These are phyloP conservation scores for Termitomyces eurrhizus DNA, from an alignment of 768 basidiomycete genomes.

Conservation along the genomic window DNA sequence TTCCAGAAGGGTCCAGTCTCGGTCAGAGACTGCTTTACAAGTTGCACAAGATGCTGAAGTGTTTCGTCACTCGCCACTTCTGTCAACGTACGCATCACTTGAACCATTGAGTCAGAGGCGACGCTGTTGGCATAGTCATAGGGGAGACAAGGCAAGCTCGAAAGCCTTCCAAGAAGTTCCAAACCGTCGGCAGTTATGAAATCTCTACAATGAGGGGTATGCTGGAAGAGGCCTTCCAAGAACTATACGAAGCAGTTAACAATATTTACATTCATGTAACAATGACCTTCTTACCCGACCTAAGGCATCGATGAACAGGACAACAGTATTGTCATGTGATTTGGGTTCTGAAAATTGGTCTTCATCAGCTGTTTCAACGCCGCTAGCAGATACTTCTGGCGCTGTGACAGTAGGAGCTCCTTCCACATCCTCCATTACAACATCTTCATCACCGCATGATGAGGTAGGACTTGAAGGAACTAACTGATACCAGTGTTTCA, in stretches of 20 bases:
- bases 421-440: slow-evolving; percentile 47
- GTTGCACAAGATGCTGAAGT: slow-evolving; percentile 60
- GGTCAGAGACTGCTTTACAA: slow-evolving; percentile 66
- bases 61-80: slow-evolving; percentile 82
- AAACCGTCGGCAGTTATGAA: slow-evolving; percentile 80
- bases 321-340: slow-evolving; percentile 70
- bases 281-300: slow-evolving; percentile 52
- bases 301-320: slow-evolving; percentile 76
- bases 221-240: slow-evolving; percentile 92
- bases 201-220: slow-evolving; percentile 84
- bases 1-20: slow-evolving; percentile 75
- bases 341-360: slow-evolving; percentile 31
- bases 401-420: slow-evolving; percentile 15
- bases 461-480: slow-evolving; percentile 22
- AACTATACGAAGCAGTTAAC: slow-evolving; percentile 48
- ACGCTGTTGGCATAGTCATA: slow-evolving; percentile 85
- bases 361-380: slow-evolving; percentile 18
- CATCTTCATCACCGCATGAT: slow-evolving; percentile 29
- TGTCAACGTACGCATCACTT: slow-evolving; percentile 84
- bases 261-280: not conserved
- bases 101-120: slow-evolving; percentile 82
- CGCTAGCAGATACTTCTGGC: slow-evolving; percentile 12
- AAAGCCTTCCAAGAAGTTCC: slow-evolving; percentile 67
- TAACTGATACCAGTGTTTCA: slow-evolving; percentile 66
- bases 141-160: slow-evolving; percentile 82